Base-by-base conservation (phyloP, 108 stramenopile genomes). In the Pseudonitzschia delicatissima region DNA sequence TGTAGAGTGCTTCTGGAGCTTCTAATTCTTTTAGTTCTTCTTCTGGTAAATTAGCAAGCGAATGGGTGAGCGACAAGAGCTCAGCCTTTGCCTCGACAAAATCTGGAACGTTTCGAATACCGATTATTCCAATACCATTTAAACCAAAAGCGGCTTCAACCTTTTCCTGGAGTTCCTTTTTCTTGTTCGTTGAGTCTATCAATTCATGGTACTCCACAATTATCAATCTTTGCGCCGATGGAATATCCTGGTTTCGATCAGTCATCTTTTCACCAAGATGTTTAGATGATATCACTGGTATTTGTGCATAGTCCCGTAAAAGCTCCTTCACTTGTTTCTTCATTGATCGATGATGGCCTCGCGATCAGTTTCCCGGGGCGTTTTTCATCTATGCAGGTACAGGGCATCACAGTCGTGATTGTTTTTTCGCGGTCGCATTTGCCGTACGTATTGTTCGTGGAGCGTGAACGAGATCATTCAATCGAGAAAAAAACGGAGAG, bases 41-140 rank as follows among this genome's bases (percentile, higher is more conserved):
- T 0, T 57, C 37, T 8, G 81, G 71, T 2, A 95, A 66, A 62
- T 91, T 86, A 0, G 90, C 92, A 33, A 97, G 79, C 0, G 68
- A 40, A 71, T 94, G 87, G 11, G 87, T 86, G 62, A 79, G 68
- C 0, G 88, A 75, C n/a, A 97, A 74, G 51, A 90, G 79, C 7
- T 59, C 62, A 4, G 58, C 42, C 57, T 90, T 90, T 74, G 88
- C 80, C 13, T 82, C 74, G 11, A 87, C 66, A 72, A 93, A 95
- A 27, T 65, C 69, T 8, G 96, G 96, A 34, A 97, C 78, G 66
- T 87, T 81, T 3, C 87, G 82, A 34, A 95, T 89, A 36, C 86
- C 88, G 23, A 92, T 77, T 29, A 94, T 82, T 85, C 93, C 47
- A 90, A 65, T 33, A 20, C 45, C 55, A 23, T 48, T 17, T 18